Conservation (phyloP, 2,329 filamentous ascomycete species). For the Fusarium sterilihyphosum region DNA sequence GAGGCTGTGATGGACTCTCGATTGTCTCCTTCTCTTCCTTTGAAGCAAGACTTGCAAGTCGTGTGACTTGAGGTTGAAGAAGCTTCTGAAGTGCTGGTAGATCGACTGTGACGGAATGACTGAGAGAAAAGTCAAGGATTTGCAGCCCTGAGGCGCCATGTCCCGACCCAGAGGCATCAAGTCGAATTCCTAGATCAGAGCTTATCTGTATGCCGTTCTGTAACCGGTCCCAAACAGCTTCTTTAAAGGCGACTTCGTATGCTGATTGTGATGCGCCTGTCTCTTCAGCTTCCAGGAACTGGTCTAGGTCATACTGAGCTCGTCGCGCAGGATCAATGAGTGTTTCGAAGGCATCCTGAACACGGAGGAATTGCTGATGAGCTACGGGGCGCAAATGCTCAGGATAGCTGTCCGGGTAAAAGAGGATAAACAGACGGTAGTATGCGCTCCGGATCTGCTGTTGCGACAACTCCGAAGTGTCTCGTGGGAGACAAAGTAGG, state of each 20-base stretch:
- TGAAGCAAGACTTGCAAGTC: conserved; percentile 35
- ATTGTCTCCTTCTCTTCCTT: conserved; percentile 23
- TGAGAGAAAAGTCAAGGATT: conserved; percentile 53
- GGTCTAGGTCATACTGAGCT: conserved; percentile 53
- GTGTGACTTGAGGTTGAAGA: conserved; percentile 39
- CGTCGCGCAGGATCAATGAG: conserved; percentile 56
- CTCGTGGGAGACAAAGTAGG: conserved; percentile 54
- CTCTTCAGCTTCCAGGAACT: conserved; percentile 34
- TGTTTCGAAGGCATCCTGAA: conserved; percentile 58
- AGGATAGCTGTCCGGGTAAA: conserved; percentile 57
- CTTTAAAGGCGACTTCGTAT: conserved; percentile 33
- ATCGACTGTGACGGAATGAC: conserved; percentile 50
- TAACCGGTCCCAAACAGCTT: conserved; percentile 33
- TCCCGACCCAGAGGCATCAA: conserved; percentile 44
- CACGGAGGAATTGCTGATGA: conserved; percentile 52
- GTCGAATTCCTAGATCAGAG: conserved; percentile 52
- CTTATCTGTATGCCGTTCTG: conserved; percentile 41
- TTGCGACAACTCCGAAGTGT: conserved; percentile 37
- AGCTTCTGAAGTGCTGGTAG: conserved; percentile 47
- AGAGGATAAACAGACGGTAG: conserved; percentile 55
- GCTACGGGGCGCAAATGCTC: conserved; percentile 51
- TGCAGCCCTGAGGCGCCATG: conserved; percentile 20
- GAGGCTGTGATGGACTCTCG: conserved; percentile 13
- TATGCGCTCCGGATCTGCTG: conserved; percentile 57
- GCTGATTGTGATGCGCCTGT: conserved; percentile 26